Evolutionary conservation across 2,329 filamentous ascomycete genomes (phyloP).

Genomic region (Verticillium longisporum): DNA sequence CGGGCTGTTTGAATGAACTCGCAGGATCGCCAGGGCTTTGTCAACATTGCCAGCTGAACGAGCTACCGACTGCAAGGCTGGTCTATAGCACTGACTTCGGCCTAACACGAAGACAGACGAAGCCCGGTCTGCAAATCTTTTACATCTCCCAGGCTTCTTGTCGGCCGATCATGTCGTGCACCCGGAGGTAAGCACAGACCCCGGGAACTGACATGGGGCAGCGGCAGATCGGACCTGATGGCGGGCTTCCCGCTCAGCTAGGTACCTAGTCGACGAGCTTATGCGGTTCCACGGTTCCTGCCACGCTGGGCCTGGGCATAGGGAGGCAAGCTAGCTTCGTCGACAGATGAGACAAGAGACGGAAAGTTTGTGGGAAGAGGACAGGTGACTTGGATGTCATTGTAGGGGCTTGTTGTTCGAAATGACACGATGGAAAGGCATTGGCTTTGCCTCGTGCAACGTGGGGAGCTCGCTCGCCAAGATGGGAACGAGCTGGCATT

Average conservation of each 20-base stretch:
- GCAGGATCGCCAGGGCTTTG: neutral
- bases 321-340: no score
- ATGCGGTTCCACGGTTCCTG: no score
- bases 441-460: no score
- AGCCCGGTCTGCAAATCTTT: neutral
- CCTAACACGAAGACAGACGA: neutral
- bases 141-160: neutral
- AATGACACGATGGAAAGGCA: no score
- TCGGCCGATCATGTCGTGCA: neutral
- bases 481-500: neutral
- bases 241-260: neutral
- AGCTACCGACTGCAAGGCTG: neutral
- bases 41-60: neutral
- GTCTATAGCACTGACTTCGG: neutral
- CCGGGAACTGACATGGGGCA: neutral
- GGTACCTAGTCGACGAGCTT: no score
- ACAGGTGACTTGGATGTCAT: no score
- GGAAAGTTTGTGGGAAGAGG: no score
- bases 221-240: neutral
- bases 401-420: no score
- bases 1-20: neutral
- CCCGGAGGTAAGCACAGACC: neutral
- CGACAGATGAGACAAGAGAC: no score
- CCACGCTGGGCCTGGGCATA: no score
- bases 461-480: no score